Base-by-base conservation (phyloP, 345 rosid species). In the Gossypium rotundifolium region DNA sequence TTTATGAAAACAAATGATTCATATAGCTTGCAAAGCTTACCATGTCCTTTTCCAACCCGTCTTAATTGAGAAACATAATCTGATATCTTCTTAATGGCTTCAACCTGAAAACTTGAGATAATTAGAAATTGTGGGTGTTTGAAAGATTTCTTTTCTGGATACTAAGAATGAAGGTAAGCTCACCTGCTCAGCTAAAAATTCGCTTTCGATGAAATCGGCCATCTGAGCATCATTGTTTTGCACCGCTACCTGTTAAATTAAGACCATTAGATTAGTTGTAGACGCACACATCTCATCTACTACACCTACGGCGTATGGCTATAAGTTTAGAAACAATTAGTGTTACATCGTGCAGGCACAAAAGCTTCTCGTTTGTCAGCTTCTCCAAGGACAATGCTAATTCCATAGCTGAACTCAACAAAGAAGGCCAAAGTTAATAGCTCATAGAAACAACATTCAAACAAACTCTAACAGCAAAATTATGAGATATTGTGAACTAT, bases 41-140 rank as follows among this genome's bases (percentile, higher is more conserved):
- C 97, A 22, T 94, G 98, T 78, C 98, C 98, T 83, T 93, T 93
- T 55, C 97, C 97, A 23, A 94, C 91, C 84, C 80, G 86, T 82
- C 98, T 88, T 74, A 94, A 84, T 76, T 91, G 98, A 68, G 96
- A 80, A 75, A 91, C 96, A 77, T 79, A 93, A 64, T 91, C 97
- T 16, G 97, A 74, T 63, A 93, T 85, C 84, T 91, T 91, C 88
- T 94, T 90, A 60, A 93, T 91, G 69, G 93, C 86, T 83, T 93
- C 98, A 66, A 70, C 73, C 73, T 70, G 20, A 29, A 29, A 60
- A 70, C 33, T 57, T 57, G 1, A 3, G 11, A 22, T 10, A 3
- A 5, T 57, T 6, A 57, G 33, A 57, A 57, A 11, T 12, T 27
- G 27, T 38, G 22, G 23, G 38, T 23, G 25, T 46, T 2, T 22